phyloP scores from a whole-genome alignment of 2,329 filamentous ascomycete species.

The Taxawa tesnikishii region DNA sequence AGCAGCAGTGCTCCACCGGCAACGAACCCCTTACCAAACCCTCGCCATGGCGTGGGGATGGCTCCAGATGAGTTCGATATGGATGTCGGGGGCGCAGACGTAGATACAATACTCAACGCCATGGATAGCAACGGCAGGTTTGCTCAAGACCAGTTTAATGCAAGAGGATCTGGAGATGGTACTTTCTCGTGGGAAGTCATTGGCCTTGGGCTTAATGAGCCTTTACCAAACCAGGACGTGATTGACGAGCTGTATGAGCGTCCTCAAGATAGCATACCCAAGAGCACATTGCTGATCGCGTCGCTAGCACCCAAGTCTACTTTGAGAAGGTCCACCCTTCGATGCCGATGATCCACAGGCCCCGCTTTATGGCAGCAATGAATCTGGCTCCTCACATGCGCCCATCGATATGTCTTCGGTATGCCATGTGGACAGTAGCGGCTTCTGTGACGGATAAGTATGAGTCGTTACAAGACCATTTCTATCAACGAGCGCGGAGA shows the following conservation, averaged over 20 bases:
- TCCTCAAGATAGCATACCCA: background rate
- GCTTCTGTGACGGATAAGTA: conserved; percentile 77
- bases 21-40: too few species aligned
- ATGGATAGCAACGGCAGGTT: too few species aligned
- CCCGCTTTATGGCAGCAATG: conserved; percentile 77
- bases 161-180: too few species aligned
- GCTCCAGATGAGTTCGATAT: background rate
- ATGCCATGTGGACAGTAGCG: conserved; percentile 94
- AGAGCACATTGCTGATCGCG: conserved; percentile 9
- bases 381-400: conserved; percentile 76
- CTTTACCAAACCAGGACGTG: conserved; percentile 63
- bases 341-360: conserved; percentile 78
- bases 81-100: conserved; percentile 4
- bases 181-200: conserved; percentile 75
- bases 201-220: conserved; percentile 67
- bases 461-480: conserved; percentile 65
- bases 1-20: too few species aligned
- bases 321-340: conserved; percentile 86
- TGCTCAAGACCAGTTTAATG: too few species aligned
- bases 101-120: too few species aligned
- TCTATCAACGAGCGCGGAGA: conserved; percentile 80
- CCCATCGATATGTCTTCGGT: conserved; percentile 77
- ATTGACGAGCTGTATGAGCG: conserved; percentile 67
- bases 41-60: background rate
- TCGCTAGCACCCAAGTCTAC: conserved; percentile 61